These are phyloP conservation scores for Alternaria ethzedia DNA, from an alignment of 2,329 filamentous ascomycete species.

Conservation along the genomic window DNA sequence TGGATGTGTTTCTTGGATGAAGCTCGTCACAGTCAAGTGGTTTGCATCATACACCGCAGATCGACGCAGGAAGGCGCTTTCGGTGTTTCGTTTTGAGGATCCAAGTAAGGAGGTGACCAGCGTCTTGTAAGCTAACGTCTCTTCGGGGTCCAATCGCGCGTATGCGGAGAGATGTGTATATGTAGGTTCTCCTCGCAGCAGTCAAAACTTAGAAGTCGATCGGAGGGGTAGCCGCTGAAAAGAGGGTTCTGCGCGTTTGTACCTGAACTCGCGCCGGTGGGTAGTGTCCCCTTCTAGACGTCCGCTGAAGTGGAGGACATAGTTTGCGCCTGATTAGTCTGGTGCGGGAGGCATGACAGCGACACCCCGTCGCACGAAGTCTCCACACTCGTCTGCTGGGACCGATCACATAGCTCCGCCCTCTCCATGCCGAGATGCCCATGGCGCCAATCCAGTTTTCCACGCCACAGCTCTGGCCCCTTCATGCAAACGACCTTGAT, in stretches of 20 bases:
- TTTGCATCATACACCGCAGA: conserved; percentile 1
- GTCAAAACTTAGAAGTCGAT: neutral
- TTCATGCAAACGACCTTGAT: neutral
- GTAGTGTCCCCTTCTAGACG: neutral
- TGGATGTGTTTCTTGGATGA: neutral
- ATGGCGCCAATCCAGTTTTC: conserved; percentile 2
- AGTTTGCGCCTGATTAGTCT: neutral
- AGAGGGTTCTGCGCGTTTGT: conserved; percentile 1
- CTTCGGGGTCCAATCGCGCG: neutral
- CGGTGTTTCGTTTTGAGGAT: neutral
- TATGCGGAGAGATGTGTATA: neutral
- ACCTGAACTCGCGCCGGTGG: conserved; percentile 2
- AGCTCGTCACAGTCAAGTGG: neutral
- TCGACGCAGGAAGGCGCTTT: neutral
- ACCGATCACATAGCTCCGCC: conserved; percentile 6
- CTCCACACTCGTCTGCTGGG: conserved; percentile 1
- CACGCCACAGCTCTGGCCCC: conserved; percentile 10
- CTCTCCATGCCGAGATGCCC: conserved; percentile 1
- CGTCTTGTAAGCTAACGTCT: conserved; percentile 3
- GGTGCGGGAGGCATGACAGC: conserved; percentile 2
- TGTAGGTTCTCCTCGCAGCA: neutral
- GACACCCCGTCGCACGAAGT: neutral
- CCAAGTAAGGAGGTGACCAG: neutral
- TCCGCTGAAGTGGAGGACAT: neutral
- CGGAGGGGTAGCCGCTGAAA: neutral